A percentile compares a stretch with the other conserved stretches of the same genome.
Evolutionary conservation across 257 asterid genomes (phyloP).

Genomic region (Perilla frutescens): DNA sequence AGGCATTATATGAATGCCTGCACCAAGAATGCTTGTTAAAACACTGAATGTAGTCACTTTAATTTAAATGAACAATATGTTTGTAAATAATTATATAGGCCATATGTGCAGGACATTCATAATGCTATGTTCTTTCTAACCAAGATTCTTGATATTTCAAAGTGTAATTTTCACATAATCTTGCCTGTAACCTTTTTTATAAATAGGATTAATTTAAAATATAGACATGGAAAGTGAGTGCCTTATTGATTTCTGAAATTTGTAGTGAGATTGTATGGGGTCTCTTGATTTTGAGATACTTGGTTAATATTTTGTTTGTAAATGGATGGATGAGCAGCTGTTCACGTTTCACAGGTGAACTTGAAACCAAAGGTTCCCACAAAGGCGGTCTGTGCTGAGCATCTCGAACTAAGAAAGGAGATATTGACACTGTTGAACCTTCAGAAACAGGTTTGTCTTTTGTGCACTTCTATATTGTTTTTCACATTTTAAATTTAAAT

Average conservation of each 20-base stretch:
- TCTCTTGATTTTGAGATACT: slow-evolving; percentile 17
- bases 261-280: background rate
- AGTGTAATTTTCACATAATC: background rate
- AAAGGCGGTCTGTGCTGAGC: slow-evolving; percentile 89
- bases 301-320: slow-evolving; percentile 1
- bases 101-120: background rate
- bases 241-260: background rate
- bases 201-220: background rate
- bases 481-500: background rate
- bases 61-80: background rate
- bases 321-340: slow-evolving; percentile 29
- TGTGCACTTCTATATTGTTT: slow-evolving; percentile 6
- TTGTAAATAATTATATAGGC: background rate
- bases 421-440: slow-evolving; percentile 83
- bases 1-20: too few relatives aligned
- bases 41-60: background rate
- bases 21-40: slow-evolving; percentile 1
- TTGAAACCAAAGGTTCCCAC: slow-evolving; percentile 98
- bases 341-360: slow-evolving; percentile 63
- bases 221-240: background rate
- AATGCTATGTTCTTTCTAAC: slow-evolving; percentile 5
- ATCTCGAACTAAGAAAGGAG: slow-evolving; percentile 96
- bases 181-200: background rate
- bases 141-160: background rate
- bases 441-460: slow-evolving; percentile 84